These are phyloP conservation scores for Trichoderma lentiforme DNA, from an alignment of 2,329 filamentous ascomycete species.

Conservation along the genomic window DNA sequence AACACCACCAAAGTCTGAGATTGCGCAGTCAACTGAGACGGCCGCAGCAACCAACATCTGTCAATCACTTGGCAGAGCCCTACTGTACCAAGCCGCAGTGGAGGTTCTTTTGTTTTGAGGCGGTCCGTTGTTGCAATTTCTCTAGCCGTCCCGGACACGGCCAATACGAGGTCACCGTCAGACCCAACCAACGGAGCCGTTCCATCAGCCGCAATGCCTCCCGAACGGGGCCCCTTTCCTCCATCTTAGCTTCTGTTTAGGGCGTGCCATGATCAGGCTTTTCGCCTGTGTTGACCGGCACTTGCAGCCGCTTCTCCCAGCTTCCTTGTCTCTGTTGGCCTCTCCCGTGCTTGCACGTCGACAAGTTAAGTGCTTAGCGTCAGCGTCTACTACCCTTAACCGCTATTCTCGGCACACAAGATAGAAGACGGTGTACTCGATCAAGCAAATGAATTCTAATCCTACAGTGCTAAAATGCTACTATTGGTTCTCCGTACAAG, in stretches of 20 bases:
- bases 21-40: background rate
- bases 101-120: background rate
- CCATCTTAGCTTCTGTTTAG: conserved; percentile 2
- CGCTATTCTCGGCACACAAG: background rate
- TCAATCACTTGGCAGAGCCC: background rate
- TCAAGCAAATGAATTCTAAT: background rate
- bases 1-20: background rate
- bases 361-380: conserved; percentile 12
- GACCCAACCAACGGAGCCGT: background rate
- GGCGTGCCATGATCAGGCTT: background rate
- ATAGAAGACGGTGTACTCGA: background rate
- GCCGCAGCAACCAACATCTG: background rate
- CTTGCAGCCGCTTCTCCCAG: background rate
- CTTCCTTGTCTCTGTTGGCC: background rate
- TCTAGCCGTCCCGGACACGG: background rate
- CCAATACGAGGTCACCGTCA: conserved; percentile 10
- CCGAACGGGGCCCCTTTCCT: background rate
- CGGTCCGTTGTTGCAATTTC: conserved; percentile 9
- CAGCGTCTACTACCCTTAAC: conserved; percentile 2
- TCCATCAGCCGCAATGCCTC: conserved; percentile 1
- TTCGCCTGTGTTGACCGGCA: background rate
- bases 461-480: background rate
- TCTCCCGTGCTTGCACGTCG: background rate
- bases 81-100: background rate
- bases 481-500: background rate